Evolutionary conservation across 1,284 basidiomycete species (phyloP).

Genomic region (Ustilago tritici): DNA sequence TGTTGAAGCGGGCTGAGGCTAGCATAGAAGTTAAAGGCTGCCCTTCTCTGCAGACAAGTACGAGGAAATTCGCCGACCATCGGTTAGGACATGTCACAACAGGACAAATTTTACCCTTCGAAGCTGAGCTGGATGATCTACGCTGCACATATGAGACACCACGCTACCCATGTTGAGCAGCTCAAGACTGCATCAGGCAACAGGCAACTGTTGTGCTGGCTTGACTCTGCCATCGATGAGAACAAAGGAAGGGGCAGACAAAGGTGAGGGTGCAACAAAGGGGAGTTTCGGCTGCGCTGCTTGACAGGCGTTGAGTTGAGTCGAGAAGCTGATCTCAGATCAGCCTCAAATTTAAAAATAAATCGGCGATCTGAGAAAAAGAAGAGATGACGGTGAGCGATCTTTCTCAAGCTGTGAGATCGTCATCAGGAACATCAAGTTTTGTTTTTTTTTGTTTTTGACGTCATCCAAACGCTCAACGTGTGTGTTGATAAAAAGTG

Average conservation of each 20-base stretch:
- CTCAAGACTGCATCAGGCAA: neutral
- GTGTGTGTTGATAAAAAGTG: too few species aligned
- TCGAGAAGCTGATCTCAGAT: neutral
- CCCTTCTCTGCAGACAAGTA: neutral
- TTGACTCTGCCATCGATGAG: neutral
- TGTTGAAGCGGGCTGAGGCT: neutral
- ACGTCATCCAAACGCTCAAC: too few species aligned
- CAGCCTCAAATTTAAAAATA: too few species aligned
- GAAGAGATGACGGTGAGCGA: neutral
- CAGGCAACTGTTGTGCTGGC: neutral
- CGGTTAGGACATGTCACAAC: constrained; percentile 21
- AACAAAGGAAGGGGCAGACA: neutral
- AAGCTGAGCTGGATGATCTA: neutral
- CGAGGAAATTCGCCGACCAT: constrained; percentile 12
- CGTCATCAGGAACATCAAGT: neutral
- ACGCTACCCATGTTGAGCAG: neutral
- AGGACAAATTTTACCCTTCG: neutral
- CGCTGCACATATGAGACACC: neutral
- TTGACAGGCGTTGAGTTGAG: constrained; percentile 7
- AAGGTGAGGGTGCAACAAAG: constrained; percentile 8
- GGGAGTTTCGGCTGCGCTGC: neutral
- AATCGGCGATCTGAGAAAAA: neutral
- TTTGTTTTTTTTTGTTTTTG: too few species aligned
- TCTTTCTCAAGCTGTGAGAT: neutral
- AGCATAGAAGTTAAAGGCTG: constrained; percentile 7